These are phyloP conservation scores for Cytospora chrysosperma DNA, from an alignment of 2,329 filamentous ascomycete species.

Conservation along the genomic window DNA sequence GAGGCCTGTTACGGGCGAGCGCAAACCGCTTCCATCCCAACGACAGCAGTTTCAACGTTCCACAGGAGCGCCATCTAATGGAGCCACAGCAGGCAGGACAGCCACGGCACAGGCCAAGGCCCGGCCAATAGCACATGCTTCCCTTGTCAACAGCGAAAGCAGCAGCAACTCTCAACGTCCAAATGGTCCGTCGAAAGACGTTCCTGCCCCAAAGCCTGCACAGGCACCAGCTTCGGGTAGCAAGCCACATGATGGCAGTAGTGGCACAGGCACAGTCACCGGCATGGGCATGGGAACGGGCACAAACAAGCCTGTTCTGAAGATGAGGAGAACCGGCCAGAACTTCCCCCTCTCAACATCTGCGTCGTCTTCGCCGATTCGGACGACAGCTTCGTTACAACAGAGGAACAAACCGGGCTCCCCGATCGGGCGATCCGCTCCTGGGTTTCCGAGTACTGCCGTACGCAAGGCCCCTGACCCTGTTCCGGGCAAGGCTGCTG, in stretches of 20 bases:
- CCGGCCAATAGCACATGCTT: neutral
- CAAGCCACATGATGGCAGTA: neutral
- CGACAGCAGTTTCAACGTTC: neutral
- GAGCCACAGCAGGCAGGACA: neutral
- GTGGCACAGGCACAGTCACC: no score
- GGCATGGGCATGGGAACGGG: neutral
- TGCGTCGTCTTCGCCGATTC: conserved; percentile 1
- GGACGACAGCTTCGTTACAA: neutral
- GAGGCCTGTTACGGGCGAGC: neutral
- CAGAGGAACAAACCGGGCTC: conserved; percentile 6
- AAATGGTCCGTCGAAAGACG: neutral
- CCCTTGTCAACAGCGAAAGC: neutral
- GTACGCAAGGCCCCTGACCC: neutral
- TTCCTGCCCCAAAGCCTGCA: neutral
- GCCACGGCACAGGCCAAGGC: neutral
- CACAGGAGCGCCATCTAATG: neutral
- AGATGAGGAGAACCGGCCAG: conserved; percentile 24
- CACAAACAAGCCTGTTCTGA: conserved; percentile 12
- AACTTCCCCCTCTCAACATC: conserved; percentile 14
- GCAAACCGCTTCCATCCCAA: neutral
- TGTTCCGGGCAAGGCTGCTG: neutral
- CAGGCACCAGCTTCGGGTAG: neutral
- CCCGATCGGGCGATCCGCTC: neutral
- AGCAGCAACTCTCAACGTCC: neutral
- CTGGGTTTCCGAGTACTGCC: neutral